Conservation (phyloP, 208 protist genomes). For the Acanthamoeba castellanii region DNA sequence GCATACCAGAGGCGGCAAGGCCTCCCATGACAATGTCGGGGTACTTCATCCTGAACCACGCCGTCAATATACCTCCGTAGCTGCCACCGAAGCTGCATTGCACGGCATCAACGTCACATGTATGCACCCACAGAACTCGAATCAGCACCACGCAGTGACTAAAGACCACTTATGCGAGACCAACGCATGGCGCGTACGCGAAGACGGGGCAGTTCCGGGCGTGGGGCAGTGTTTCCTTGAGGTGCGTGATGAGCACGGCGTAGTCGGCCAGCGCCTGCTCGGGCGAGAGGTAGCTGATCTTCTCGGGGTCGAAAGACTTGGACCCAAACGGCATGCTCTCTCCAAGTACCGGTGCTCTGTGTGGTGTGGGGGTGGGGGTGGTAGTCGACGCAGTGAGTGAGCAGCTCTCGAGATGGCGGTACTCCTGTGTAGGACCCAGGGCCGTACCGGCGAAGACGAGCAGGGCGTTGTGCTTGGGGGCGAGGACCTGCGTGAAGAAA, state of each 20-base stretch:
- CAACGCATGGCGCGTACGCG: not conserved
- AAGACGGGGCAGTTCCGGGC: conserved; percentile 82
- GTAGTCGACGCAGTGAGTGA: too few species aligned
- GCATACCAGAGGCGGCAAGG: not conserved
- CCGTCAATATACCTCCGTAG: conserved; percentile 86
- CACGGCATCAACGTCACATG: too few species aligned
- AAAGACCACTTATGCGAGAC: too few species aligned
- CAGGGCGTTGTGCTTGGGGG: conserved; percentile 86
- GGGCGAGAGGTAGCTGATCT: conserved; percentile 83
- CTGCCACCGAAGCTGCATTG: conserved; percentile 87
- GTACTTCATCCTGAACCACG: conserved; percentile 8
- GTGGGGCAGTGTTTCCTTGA: conserved; percentile 16
- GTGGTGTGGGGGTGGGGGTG: not conserved
- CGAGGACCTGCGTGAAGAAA: conserved; percentile 86
- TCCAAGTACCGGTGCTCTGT: conserved; percentile 92
- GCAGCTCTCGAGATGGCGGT: too few species aligned
- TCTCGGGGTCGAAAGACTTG: conserved; percentile 52
- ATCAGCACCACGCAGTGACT: not conserved
- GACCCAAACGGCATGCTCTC: conserved; percentile 87
- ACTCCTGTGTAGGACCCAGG: too few species aligned
- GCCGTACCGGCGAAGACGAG: conserved; percentile 87
- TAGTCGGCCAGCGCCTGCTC: conserved; percentile 93
- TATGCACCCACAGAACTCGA: not conserved
- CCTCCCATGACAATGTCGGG: conserved; percentile 24
- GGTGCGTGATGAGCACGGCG: conserved; percentile 85